These are phyloP conservation scores for Microsporum audouinii DNA, from an alignment of 2,329 filamentous ascomycete genomes.

Conservation along the genomic window DNA sequence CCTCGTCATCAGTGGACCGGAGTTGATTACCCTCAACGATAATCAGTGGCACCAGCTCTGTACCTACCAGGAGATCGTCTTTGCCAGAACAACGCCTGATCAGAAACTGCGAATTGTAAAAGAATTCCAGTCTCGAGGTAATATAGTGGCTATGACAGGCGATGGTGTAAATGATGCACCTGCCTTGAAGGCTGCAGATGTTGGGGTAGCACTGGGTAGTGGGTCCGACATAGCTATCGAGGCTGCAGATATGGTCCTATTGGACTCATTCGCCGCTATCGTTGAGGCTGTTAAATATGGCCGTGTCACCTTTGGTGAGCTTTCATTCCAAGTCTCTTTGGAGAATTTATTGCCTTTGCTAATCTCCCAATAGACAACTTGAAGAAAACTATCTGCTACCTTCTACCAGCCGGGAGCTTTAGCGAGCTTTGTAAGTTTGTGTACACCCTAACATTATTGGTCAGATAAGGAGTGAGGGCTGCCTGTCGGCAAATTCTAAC, in stretches of 20 bases:
- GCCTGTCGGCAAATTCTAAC: neutral
- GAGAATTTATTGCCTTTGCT: neutral
- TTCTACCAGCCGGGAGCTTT: conserved; percentile 62
- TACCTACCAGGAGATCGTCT: conserved; percentile 60
- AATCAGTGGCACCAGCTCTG: conserved; percentile 57
- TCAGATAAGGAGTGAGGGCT: neutral
- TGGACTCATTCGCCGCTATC: conserved; percentile 60
- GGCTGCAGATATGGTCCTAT: conserved; percentile 50
- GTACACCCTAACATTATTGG: neutral
- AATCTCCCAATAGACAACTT: conserved; percentile 49
- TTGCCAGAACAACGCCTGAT: conserved; percentile 64
- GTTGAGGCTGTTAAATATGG: conserved; percentile 63
- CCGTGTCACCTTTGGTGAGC: conserved; percentile 52
- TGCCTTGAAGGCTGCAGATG: conserved; percentile 47
- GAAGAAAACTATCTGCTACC: conserved; percentile 64
- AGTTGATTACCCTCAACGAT: conserved; percentile 55
- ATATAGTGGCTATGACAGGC: conserved; percentile 45
- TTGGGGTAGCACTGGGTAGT: conserved; percentile 48
- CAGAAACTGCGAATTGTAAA: conserved; percentile 71
- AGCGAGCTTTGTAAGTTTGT: conserved; percentile 47
- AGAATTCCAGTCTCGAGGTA: conserved; percentile 53
- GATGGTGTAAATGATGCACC: conserved; percentile 42
- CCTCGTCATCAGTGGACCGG: conserved; percentile 53
- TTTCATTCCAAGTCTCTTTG: neutral
- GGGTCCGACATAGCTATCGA: conserved; percentile 53